Evolutionary conservation across 345 rosid species (phyloP).

Genomic region (Pugionium cornutum): DNA sequence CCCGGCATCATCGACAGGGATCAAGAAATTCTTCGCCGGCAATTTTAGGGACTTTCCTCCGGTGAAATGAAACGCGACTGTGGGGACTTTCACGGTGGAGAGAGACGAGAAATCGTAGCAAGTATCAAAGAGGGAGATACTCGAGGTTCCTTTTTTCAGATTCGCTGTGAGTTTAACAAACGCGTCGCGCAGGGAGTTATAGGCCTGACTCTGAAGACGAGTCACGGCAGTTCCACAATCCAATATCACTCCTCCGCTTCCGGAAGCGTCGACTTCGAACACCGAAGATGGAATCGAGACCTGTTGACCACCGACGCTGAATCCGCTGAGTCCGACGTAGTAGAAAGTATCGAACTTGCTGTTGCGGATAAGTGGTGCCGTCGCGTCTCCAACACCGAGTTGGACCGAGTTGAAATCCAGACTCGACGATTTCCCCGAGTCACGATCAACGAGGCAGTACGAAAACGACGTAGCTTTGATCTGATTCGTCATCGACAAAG

Average conservation of each 20-base stretch:
- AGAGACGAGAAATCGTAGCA: constrained; percentile 78
- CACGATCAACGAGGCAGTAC: constrained; percentile 86
- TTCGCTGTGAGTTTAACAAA: constrained; percentile 47
- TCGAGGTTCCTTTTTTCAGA: constrained; percentile 44
- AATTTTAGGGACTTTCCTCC: constrained; percentile 54
- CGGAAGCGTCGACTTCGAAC: constrained; percentile 66
- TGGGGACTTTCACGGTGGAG: constrained; percentile 68
- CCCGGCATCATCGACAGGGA: constrained; percentile 68
- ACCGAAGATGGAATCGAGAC: constrained; percentile 58
- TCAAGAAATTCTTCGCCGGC: constrained; percentile 81
- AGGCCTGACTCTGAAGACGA: constrained; percentile 77
- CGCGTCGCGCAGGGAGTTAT: constrained; percentile 73
- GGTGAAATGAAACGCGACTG: constrained; percentile 66
- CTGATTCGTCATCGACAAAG: constrained; percentile 69
- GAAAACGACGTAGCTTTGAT: constrained; percentile 77
- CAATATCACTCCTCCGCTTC: constrained; percentile 76
- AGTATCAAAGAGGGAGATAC: constrained; percentile 83
- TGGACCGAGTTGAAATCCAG: constrained; percentile 79
- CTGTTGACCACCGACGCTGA: constrained; percentile 79
- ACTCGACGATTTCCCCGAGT: constrained; percentile 61
- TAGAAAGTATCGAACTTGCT: constrained; percentile 74
- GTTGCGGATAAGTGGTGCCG: constrained; percentile 62
- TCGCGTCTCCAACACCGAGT: constrained; percentile 44
- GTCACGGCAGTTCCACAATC: constrained; percentile 95
- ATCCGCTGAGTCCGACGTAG: constrained; percentile 74